A percentile compares a stretch with the other conserved stretches of the same genome.
Conservation (phyloP, 1,284 basidiomycete genomes). For the Ceratobasidium sp. region DNA sequence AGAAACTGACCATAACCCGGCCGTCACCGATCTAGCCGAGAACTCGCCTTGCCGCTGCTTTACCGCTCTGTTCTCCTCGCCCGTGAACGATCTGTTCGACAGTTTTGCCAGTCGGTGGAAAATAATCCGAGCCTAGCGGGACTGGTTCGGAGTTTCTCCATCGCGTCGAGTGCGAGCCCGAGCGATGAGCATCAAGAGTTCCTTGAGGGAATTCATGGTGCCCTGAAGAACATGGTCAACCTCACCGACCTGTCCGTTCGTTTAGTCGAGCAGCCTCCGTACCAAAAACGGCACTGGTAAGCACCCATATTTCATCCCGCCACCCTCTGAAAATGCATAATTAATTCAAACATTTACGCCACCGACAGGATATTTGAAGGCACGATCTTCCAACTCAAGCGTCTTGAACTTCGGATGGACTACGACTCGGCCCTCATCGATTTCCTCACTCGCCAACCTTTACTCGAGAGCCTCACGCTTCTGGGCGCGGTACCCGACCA, state of each 20-base stretch:
- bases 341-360: conserved; percentile 16
- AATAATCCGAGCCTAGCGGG: not conserved
- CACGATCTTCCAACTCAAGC: conserved; percentile 32
- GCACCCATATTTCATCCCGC: not conserved
- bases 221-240: conserved; percentile 21
- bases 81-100: conserved; percentile 25
- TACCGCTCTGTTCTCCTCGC: conserved; percentile 30
- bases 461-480: conserved; percentile 21
- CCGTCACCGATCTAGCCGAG: conserved; percentile 30
- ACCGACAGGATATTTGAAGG: conserved; percentile 38
- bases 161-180: conserved; percentile 29
- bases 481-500: conserved; percentile 41
- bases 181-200: conserved; percentile 12
- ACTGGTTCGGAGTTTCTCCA: conserved; percentile 29
- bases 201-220: conserved; percentile 13
- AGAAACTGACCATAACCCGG: not conserved
- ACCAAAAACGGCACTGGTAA: conserved; percentile 41
- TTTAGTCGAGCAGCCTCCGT: conserved; percentile 38
- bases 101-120: conserved; percentile 16
- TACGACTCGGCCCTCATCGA: conserved; percentile 35
- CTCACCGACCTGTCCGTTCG: conserved; percentile 33
- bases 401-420: conserved; percentile 37
- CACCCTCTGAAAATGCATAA: not conserved
- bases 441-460: conserved; percentile 28
- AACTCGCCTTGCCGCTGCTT: conserved; percentile 21